Conservation (phyloP, 2,329 filamentous ascomycete species). For the Verticillium albo-atrum region DNA sequence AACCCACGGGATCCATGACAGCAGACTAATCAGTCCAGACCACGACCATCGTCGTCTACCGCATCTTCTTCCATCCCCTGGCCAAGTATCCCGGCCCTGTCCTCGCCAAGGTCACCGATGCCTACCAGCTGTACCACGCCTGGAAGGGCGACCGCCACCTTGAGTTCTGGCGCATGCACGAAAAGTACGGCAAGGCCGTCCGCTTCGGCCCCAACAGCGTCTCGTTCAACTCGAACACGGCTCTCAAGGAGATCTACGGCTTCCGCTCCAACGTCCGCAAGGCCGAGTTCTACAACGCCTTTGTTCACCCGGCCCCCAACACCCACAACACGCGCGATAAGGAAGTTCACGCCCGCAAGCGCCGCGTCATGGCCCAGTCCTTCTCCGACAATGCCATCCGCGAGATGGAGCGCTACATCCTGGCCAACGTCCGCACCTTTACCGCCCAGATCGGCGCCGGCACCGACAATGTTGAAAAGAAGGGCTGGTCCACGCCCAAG, state of each 20-base stretch:
- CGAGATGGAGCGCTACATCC: slow-evolving; percentile 64
- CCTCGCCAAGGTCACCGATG: slow-evolving; percentile 59
- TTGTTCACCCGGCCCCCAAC: slow-evolving; percentile 66
- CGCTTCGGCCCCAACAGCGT: slow-evolving; percentile 75
- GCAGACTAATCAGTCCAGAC: slow-evolving; percentile 21
- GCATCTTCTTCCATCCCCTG: slow-evolving; percentile 60
- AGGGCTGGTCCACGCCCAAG: slow-evolving; percentile 53
- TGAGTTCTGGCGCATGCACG: slow-evolving; percentile 66
- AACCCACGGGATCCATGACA: neutral
- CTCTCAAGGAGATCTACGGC: slow-evolving; percentile 63
- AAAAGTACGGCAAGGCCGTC: slow-evolving; percentile 66
- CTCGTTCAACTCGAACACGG: slow-evolving; percentile 69
- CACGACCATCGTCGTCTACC: slow-evolving; percentile 44
- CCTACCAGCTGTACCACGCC: slow-evolving; percentile 66
- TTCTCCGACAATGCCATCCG: slow-evolving; percentile 64
- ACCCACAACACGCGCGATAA: slow-evolving; percentile 71
- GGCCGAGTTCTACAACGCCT: slow-evolving; percentile 69
- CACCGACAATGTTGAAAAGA: slow-evolving; percentile 33
- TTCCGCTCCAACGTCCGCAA: slow-evolving; percentile 61
- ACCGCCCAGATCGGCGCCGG: slow-evolving; percentile 50
- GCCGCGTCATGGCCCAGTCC: slow-evolving; percentile 66
- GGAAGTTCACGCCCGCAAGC: slow-evolving; percentile 63
- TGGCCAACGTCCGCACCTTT: slow-evolving; percentile 62
- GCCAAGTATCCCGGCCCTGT: slow-evolving; percentile 62
- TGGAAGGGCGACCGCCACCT: slow-evolving; percentile 72